phyloP scores from a whole-genome alignment of 2,329 filamentous ascomycete species.

The Raffaelea albimanens region DNA sequence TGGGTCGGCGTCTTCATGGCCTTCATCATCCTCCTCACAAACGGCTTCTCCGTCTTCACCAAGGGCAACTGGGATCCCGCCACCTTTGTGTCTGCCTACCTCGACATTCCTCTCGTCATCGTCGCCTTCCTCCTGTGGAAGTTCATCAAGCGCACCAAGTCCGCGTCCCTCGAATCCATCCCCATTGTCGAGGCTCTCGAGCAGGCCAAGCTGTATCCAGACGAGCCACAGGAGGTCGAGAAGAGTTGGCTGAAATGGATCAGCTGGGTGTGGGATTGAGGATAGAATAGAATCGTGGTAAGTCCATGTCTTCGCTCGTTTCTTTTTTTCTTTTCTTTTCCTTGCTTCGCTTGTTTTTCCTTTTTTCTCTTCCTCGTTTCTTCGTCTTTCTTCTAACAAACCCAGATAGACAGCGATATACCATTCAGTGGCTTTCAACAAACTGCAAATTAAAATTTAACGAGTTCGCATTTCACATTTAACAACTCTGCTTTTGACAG shows the following conservation, averaged over 20 bases:
- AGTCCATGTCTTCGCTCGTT: too few species aligned
- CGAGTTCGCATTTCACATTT: too few species aligned
- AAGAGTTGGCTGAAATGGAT: slow-evolving; percentile 19
- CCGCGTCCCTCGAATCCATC: slow-evolving; percentile 20
- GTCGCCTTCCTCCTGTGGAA: slow-evolving; percentile 9
- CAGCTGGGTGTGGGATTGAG: slow-evolving; percentile 27
- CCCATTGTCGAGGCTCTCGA: slow-evolving; percentile 42
- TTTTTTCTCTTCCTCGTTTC: neutral
- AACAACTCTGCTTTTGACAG: too few species aligned
- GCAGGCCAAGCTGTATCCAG: slow-evolving; percentile 28
- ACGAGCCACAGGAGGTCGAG: slow-evolving; percentile 20
- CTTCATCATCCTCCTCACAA: slow-evolving; percentile 53
- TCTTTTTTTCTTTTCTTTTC: neutral
- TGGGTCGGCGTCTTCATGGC: slow-evolving; percentile 19
- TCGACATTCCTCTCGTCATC: slow-evolving; percentile 44
- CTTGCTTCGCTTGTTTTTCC: neutral
- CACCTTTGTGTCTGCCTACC: slow-evolving; percentile 55
- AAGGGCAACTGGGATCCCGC: slow-evolving; percentile 41
- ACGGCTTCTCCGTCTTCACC: slow-evolving; percentile 61
- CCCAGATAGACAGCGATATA: too few species aligned
- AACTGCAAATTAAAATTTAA: too few species aligned
- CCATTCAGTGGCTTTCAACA: too few species aligned
- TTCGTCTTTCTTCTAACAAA: neutral
- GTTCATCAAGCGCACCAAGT: slow-evolving; percentile 6
- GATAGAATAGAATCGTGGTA: neutral